A percentile compares a stretch with the other conserved stretches of the same genome.
Evolutionary conservation across 495 filamentous ascomycete genomes (phyloP).

Genomic region (Margaritispora aquatica): DNA sequence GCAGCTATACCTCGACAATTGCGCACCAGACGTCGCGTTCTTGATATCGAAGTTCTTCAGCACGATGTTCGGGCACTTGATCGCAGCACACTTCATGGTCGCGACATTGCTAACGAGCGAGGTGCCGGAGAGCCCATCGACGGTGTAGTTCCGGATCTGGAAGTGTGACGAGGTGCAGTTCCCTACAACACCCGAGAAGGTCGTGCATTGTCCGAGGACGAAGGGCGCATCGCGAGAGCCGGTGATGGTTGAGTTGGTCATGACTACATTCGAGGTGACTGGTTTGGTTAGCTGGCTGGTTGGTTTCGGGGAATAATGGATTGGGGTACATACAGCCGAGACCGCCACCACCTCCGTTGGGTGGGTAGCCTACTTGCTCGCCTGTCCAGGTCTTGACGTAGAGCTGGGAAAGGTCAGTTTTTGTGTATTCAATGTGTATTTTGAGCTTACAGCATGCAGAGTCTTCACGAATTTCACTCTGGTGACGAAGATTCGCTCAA

Average conservation of each 20-base stretch:
- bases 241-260: slow-evolving; percentile 24
- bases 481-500: slow-evolving; percentile 31
- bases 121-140: background rate
- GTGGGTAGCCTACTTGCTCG: slow-evolving; percentile 36
- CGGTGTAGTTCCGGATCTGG: background rate
- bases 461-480: slow-evolving; percentile 33
- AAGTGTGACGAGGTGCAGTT: slow-evolving; percentile 26
- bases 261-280: slow-evolving; percentile 23
- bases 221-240: slow-evolving; percentile 27
- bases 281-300: background rate
- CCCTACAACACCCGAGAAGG: slow-evolving; percentile 30
- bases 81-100: background rate
- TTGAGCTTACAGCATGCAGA: slow-evolving; percentile 28
- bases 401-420: background rate
- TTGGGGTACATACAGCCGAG: slow-evolving; percentile 29
- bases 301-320: background rate
- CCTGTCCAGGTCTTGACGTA: slow-evolving; percentile 42
- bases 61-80: background rate
- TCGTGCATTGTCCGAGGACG: slow-evolving; percentile 35
- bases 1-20: background rate
- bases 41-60: background rate
- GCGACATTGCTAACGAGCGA: background rate
- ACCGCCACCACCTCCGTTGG: slow-evolving; percentile 41
- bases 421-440: background rate
- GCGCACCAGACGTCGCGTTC: background rate